These are phyloP conservation scores for Yamadazyma trypodendri DNA, from an alignment of 1,139 yeast genomes.

Conservation along the genomic window DNA sequence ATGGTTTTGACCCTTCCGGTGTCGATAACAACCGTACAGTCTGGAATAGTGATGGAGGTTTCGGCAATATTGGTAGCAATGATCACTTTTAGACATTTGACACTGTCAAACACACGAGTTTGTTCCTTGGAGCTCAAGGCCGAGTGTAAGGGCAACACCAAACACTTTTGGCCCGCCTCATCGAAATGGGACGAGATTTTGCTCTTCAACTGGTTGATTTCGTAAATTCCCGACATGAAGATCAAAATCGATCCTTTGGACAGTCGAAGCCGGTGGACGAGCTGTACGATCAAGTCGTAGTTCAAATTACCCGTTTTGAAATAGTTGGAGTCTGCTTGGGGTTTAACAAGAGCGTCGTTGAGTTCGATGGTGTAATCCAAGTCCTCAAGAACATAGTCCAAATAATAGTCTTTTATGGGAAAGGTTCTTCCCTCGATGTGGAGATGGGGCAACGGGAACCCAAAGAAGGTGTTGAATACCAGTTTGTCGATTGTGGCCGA, in stretches of 20 bases:
- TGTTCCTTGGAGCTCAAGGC: conserved; percentile 85
- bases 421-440: conserved; percentile 94
- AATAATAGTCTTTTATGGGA: conserved; percentile 75
- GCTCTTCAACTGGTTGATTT: conserved; percentile 57
- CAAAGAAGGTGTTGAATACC: conserved; percentile 67
- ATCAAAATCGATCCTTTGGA: conserved; percentile 74
- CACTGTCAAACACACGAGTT: conserved; percentile 57
- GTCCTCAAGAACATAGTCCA: conserved; percentile 60
- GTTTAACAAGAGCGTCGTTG: conserved; percentile 44
- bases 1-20: conserved; percentile 82
- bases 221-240: conserved; percentile 89
- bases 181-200: conserved; percentile 17
- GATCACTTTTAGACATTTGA: conserved; percentile 72
- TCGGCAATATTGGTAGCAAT: conserved; percentile 89
- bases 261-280: conserved; percentile 49
- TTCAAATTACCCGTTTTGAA: conserved; percentile 68
- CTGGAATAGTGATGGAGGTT: conserved; percentile 89
- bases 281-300: conserved; percentile 62
- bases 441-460: conserved; percentile 46
- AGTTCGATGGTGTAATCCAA: conserved; percentile 54
- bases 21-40: conserved; percentile 89
- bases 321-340: conserved; percentile 62
- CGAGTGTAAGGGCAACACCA: conserved; percentile 81
- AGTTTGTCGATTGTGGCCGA: conserved; percentile 87
- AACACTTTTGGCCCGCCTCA: conserved; percentile 16